Evolutionary conservation across 768 basidiomycete genomes (phyloP).

Genomic region (Kwoniella sp.): DNA sequence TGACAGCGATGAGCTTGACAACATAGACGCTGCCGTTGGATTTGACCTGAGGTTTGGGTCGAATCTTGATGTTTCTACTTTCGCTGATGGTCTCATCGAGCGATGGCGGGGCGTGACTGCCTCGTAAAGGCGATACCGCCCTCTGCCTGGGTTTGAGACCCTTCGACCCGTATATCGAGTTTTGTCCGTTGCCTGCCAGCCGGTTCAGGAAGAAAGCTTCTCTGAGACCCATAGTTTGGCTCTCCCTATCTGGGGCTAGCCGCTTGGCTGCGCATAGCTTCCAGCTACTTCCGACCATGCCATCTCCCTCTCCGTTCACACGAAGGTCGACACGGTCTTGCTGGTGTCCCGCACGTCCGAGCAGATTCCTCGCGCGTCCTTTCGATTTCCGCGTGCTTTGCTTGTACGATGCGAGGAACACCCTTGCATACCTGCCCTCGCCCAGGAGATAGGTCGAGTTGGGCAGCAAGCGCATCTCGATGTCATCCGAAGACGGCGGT

Average conservation of each 20-base stretch:
- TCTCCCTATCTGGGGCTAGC: slow-evolving; percentile 49
- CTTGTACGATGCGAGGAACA: slow-evolving; percentile 36
- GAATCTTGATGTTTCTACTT: neutral
- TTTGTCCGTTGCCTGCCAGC: slow-evolving; percentile 12
- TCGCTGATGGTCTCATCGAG: neutral
- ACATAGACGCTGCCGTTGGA: slow-evolving; percentile 31
- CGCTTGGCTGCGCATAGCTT: slow-evolving; percentile 52
- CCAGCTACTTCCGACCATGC: slow-evolving; percentile 35
- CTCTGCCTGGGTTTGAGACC: slow-evolving; percentile 1
- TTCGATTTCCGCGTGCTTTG: slow-evolving; percentile 1
- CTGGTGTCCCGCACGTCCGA: neutral
- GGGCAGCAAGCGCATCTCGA: slow-evolving; percentile 29
- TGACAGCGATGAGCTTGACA: slow-evolving; percentile 40
- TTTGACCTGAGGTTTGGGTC: neutral
- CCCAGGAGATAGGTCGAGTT: slow-evolving; percentile 31
- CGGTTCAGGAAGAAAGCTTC: slow-evolving; percentile 52
- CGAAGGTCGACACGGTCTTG: neutral
- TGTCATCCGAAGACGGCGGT: slow-evolving; percentile 27
- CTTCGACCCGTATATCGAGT: neutral
- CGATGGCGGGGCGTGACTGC: neutral
- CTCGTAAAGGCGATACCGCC: slow-evolving; percentile 14
- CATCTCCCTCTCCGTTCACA: slow-evolving; percentile 21
- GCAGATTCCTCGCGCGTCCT: slow-evolving; percentile 4
- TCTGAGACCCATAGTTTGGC: slow-evolving; percentile 49
- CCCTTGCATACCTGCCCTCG: slow-evolving; percentile 42